phyloP scores from a whole-genome alignment of 495 filamentous ascomycete species.

The Aspergillus sclerotioniger region DNA sequence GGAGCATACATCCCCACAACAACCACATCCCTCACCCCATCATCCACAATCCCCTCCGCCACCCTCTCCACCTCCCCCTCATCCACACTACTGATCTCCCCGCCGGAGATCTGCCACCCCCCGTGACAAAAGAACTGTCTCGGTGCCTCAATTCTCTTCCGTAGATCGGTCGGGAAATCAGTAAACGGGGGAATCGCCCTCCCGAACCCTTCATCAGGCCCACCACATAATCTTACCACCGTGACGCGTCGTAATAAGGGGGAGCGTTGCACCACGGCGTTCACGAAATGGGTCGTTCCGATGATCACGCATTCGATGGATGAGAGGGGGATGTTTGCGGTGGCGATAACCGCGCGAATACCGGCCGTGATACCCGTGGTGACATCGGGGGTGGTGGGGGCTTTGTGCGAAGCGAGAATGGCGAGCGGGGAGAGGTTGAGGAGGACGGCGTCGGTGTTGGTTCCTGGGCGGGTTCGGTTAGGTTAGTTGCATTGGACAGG shows the following conservation, averaged over 20 bases:
- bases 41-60: constrained; percentile 7
- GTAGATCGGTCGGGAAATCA: constrained; percentile 36
- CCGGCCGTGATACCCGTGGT: constrained; percentile 53
- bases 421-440: constrained; percentile 47
- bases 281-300: constrained; percentile 64
- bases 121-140: constrained; percentile 21
- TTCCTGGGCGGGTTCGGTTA: constrained; percentile 33
- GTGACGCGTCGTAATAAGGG: constrained; percentile 49
- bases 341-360: constrained; percentile 45
- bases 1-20: constrained; percentile 58
- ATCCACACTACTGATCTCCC: constrained; percentile 20
- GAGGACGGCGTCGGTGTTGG: constrained; percentile 62
- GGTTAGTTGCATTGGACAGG: neutral
- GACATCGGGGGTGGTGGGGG: constrained; percentile 58
- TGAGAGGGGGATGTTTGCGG: constrained; percentile 33
- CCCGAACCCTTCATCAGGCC: constrained; percentile 44
- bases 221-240: constrained; percentile 50
- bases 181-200: constrained; percentile 52
- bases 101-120: constrained; percentile 25
- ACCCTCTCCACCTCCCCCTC: constrained; percentile 15
- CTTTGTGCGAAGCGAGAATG: constrained; percentile 54
- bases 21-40: constrained; percentile 45
- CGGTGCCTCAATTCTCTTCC: constrained; percentile 25
- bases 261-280: constrained; percentile 56
- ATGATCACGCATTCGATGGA: constrained; percentile 56